Conservation (phyloP, 495 filamentous ascomycete genomes). For the Margaritispora aquatica region DNA sequence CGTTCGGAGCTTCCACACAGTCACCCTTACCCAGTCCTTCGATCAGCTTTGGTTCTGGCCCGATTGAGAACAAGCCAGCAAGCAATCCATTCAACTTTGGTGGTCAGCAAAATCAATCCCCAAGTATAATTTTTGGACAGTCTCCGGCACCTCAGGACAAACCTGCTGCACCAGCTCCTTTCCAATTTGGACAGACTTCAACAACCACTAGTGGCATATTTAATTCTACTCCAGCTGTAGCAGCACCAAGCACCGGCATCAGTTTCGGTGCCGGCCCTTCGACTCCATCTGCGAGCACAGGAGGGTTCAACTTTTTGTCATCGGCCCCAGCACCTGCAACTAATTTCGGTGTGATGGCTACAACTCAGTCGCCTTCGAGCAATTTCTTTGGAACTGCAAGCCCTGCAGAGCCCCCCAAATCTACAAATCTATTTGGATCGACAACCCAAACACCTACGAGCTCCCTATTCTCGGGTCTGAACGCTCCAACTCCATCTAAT, state of each 20-base stretch:
- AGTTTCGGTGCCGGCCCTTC: neutral
- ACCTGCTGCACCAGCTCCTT: neutral
- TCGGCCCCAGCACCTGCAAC: neutral
- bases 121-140: neutral
- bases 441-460: neutral
- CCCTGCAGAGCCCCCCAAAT: neutral
- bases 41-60: slow-evolving; percentile 7
- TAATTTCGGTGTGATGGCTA: slow-evolving; percentile 7
- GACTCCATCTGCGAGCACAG: neutral
- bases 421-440: slow-evolving; percentile 1
- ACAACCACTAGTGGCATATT: neutral
- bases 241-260: neutral
- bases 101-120: neutral
- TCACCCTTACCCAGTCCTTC: neutral
- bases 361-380: neutral
- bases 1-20: slow-evolving; percentile 7
- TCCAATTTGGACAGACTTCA: slow-evolving; percentile 1
- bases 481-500: neutral
- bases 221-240: neutral
- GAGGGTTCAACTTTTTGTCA: slow-evolving; percentile 10
- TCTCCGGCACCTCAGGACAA: neutral
- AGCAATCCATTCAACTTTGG: slow-evolving; percentile 13
- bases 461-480: neutral
- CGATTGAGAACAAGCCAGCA: slow-evolving; percentile 5
- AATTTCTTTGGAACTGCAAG: slow-evolving; percentile 6